Base-by-base conservation (phyloP, 2,329 filamentous ascomycete genomes). In the Bipolaris cookei region DNA sequence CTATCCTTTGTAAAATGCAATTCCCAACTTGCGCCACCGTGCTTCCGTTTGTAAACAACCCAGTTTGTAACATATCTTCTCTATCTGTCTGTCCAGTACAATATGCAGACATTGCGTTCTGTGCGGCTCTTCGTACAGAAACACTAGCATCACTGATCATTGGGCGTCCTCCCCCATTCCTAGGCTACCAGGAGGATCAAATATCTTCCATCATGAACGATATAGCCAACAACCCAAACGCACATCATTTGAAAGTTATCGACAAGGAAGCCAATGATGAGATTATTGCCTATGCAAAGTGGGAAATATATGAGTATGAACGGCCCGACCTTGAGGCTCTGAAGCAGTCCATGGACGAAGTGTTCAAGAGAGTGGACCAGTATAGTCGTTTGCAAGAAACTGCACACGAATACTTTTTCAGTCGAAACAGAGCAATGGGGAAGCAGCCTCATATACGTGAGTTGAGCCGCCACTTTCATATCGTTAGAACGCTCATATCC, bases 381-480 rank as follows among this genome's bases (percentile, higher is more conserved):
- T 51, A 51, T 25, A 38, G 48, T 10, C 23, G 38, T 7, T 14
- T 51, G 3, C 37, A 38, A 43, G 48, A 43, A 43, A 38, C 38
- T 34, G 48, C 48, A 21, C 48, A 51, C 30, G 23, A 44, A 11
- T 51, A 51, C 25, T 51, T 51, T 34, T 37, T 25, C 21, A 39
- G 37, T 11, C 25, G 48, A 11, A 51, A 51, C 20, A 28, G 48
- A 42, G 48, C 34, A 2, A 23, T 51, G 21, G 48, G 48, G 6
- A 34, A 32, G 3, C 25, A 42, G 13, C 48, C 48, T 10, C 48
- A 51, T 34, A 44, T 51, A 51, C 28, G 48, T 51, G 32, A 51
- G 48, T 34, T 23, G n/a, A 34, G 16, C 30, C 4, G 4, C 10
- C 30, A 35, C 14, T 3, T 14, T 34, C 1, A 3, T 6, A 13